Evolutionary conservation across 1,284 basidiomycete genomes (phyloP), one percentile per base, ranked within the genome.

Genomic region (Polyporus tsugae): DNA sequence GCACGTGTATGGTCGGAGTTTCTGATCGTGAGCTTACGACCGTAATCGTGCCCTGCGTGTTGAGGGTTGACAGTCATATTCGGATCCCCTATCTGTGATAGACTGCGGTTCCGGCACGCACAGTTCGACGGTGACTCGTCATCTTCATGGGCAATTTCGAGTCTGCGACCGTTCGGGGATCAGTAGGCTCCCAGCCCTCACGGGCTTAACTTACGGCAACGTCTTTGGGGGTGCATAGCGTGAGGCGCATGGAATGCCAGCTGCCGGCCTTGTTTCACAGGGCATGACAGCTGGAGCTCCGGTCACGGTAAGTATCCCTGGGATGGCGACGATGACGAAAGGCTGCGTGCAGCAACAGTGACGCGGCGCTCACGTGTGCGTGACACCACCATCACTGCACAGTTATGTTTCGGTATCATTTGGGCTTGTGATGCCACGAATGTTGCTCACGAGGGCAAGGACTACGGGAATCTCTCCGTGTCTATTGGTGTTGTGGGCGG

Each of bases 1-100:
- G 22, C 58, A 60, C 58, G 58, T 60, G 58, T 41, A 39, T 29
- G 38, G 38, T 41, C 58, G 58, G 58, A 39, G 38, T 60, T 60
- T 22, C 55, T 69, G 58, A 22, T 60, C n/a, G 9, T 49, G 38
- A 11, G 39, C 19, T 13, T n/a, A 38, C 35, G 35, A 38, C 55
- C 55, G 10, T 22, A 38, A 33, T 38, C 55, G 55, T 58, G 35
- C 10, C 33, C 19, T 9, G 55, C 55, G 2, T 36, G 55, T 19
- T 60, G 55, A n/a, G 42, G 39, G 29, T 41, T 35, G 15, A 38
- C 55, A 35, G 17, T 36, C 55, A n/a, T 58, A 38, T 10, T 38
- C 33, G 55, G 55, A 15, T 19, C n/a, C 35, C 35, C 55, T 19
- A 33, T 22, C 35, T 58, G 35, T 58, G 35, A 38, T 17, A 19